Percentiles rank a stretch among this genome's conserved stretches.
These are phyloP conservation scores for Pelargonium fulgidum DNA, from an alignment of 441 rosid genomes.

Conservation along the genomic window DNA sequence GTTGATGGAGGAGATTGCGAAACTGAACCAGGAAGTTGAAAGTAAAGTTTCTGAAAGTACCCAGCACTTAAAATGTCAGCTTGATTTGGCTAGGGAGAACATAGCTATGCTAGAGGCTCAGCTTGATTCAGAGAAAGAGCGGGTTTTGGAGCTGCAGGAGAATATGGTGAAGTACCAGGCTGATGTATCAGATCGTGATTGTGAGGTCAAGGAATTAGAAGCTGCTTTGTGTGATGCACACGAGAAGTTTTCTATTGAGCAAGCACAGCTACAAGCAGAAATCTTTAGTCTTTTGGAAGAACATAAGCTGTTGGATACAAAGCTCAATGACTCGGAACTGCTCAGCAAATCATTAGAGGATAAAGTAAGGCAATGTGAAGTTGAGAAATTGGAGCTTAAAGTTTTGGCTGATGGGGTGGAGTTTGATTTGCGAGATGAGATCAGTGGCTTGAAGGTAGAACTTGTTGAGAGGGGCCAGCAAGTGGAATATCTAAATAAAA, in stretches of 20 bases:
- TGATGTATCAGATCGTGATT: conserved; percentile 29
- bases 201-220: conserved; percentile 29
- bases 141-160: conserved; percentile 33
- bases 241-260: conserved; percentile 37
- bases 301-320: conserved; percentile 31
- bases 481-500: conserved; percentile 45
- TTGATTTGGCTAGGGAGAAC: conserved; percentile 28
- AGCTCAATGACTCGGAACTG: conserved; percentile 36
- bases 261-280: conserved; percentile 35
- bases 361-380: conserved; percentile 27
- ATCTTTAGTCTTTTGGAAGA: conserved; percentile 32
- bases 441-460: conserved; percentile 37
- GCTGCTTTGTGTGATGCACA: conserved; percentile 29
- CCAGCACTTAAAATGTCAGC: conserved; percentile 17
- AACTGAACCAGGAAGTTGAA: conserved; percentile 21
- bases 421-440: conserved; percentile 27
- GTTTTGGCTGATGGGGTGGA: conserved; percentile 23
- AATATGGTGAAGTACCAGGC: conserved; percentile 15
- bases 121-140: conserved; percentile 29
- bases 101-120: conserved; percentile 20
- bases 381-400: conserved; percentile 38
- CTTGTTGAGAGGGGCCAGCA: conserved; percentile 30
- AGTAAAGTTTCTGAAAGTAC: conserved; percentile 13
- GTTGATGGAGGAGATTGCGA: conserved; percentile 28
- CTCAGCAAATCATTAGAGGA: conserved; percentile 31